phyloP scores from a whole-genome alignment of 352 stramenopile genomes.

The Phytophthora nicotianae region DNA sequence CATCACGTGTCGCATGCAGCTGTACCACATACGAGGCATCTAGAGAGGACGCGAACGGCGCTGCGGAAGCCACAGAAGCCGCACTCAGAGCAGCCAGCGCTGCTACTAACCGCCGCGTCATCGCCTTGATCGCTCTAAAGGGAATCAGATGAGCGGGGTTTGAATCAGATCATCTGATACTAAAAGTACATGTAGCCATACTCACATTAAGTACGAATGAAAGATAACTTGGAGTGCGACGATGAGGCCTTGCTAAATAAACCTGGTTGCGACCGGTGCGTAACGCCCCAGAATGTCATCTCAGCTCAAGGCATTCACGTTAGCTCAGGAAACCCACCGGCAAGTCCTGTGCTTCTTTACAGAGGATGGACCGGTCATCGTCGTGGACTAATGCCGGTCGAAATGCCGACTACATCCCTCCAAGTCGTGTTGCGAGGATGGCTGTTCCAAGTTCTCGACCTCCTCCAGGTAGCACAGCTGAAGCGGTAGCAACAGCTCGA shows the following conservation, averaged over 20 bases:
- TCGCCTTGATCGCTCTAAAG: slow-evolving; percentile 1
- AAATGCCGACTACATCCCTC: slow-evolving; percentile 25
- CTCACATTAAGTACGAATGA: slow-evolving; percentile 5
- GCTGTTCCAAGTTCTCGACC: slow-evolving; percentile 36
- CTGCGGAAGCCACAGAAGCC: slow-evolving; percentile 4
- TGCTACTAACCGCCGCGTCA: slow-evolving; percentile 28
- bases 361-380: slow-evolving; percentile 28
- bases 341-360: too few species aligned
- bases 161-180: slow-evolving; percentile 7
- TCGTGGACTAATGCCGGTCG: slow-evolving; percentile 21
- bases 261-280: slow-evolving; percentile 6
- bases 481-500: slow-evolving; percentile 33
- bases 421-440: slow-evolving; percentile 30
- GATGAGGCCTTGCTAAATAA: slow-evolving; percentile 14
- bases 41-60: slow-evolving; percentile 20
- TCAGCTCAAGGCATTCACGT: slow-evolving; percentile 8
- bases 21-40: slow-evolving; percentile 75
- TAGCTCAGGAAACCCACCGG: slow-evolving; percentile 13
- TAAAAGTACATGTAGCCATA: slow-evolving; percentile 16
- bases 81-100: slow-evolving; percentile 14
- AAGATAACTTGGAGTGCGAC: slow-evolving; percentile 15
- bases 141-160: slow-evolving; percentile 14
- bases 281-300: slow-evolving; percentile 12
- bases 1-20: slow-evolving; percentile 54
- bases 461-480: slow-evolving; percentile 17